These are phyloP conservation scores for Ormosia emarginata DNA, from an alignment of 306 rosid species.

Conservation along the genomic window DNA sequence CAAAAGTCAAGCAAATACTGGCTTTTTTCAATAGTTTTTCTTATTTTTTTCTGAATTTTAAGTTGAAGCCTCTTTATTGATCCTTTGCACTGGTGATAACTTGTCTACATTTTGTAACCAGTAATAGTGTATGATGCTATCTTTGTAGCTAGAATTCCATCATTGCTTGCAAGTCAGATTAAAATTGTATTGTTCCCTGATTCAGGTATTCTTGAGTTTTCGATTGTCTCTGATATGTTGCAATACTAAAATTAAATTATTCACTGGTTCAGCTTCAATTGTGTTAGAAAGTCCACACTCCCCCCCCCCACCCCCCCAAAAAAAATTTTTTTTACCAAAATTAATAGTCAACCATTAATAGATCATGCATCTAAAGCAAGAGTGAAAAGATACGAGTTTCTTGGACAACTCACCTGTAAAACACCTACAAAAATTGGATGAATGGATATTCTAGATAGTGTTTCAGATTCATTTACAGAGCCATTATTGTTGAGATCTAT, in stretches of 20 bases:
- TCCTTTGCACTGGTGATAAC: neutral
- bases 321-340: neutral
- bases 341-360: neutral
- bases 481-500: neutral
- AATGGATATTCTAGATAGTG: neutral
- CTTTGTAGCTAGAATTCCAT: neutral
- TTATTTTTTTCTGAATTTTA: neutral
- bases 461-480: neutral
- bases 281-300: neutral
- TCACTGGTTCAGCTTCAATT: too few species aligned
- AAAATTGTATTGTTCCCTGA: neutral
- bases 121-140: neutral
- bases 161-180: neutral
- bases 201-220: neutral
- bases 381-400: neutral
- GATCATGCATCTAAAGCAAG: neutral
- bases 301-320: too few species aligned
- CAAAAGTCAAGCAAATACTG: neutral
- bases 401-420: neutral
- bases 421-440: neutral
- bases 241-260: too few species aligned
- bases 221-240: neutral
- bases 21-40: neutral
- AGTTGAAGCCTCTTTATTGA: neutral
- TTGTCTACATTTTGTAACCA: neutral